Evolutionary conservation across 768 basidiomycete species (phyloP).

Genomic region (Tubosaeta sp.): DNA sequence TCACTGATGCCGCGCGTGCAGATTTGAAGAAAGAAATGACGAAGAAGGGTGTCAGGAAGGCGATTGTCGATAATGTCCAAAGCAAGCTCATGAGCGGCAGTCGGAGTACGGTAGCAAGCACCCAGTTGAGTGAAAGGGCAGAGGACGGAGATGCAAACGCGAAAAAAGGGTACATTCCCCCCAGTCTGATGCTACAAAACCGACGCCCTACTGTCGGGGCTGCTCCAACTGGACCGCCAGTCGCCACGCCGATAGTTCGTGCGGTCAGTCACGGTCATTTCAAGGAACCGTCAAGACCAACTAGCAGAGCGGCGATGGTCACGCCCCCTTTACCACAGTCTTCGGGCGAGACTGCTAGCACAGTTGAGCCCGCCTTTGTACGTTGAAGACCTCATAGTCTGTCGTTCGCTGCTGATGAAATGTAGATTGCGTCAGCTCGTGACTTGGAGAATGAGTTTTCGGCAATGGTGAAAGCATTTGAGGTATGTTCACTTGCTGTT

Average conservation of each 20-base stretch:
- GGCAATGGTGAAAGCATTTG: slow-evolving; percentile 74
- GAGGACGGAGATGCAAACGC: slow-evolving; percentile 41
- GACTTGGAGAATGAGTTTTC: slow-evolving; percentile 87
- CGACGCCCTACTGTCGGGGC: slow-evolving; percentile 45
- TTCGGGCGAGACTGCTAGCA: slow-evolving; percentile 38
- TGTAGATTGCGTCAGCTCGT: slow-evolving; percentile 73
- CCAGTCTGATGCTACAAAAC: slow-evolving; percentile 57
- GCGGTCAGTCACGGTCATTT: slow-evolving; percentile 46
- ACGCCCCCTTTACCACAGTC: slow-evolving; percentile 42
- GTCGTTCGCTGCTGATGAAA: not conserved
- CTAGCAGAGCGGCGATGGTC: slow-evolving; percentile 53
- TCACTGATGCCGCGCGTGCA: slow-evolving; percentile 81
- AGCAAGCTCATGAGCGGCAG: slow-evolving; percentile 51
- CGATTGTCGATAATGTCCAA: slow-evolving; percentile 78
- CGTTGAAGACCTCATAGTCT: slow-evolving; percentile 23
- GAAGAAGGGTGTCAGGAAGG: slow-evolving; percentile 82
- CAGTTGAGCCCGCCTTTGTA: slow-evolving; percentile 68
- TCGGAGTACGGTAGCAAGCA: slow-evolving; percentile 38
- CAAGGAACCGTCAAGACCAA: slow-evolving; percentile 50
- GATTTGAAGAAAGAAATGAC: slow-evolving; percentile 91
- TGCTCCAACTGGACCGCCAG: slow-evolving; percentile 19
- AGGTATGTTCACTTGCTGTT: slow-evolving; percentile 42
- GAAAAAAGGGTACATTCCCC: slow-evolving; percentile 67
- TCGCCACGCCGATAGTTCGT: slow-evolving; percentile 35
- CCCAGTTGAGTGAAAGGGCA: slow-evolving; percentile 52